These are phyloP conservation scores for Calocybe indica DNA, from an alignment of 768 basidiomycete species.

Conservation along the genomic window DNA sequence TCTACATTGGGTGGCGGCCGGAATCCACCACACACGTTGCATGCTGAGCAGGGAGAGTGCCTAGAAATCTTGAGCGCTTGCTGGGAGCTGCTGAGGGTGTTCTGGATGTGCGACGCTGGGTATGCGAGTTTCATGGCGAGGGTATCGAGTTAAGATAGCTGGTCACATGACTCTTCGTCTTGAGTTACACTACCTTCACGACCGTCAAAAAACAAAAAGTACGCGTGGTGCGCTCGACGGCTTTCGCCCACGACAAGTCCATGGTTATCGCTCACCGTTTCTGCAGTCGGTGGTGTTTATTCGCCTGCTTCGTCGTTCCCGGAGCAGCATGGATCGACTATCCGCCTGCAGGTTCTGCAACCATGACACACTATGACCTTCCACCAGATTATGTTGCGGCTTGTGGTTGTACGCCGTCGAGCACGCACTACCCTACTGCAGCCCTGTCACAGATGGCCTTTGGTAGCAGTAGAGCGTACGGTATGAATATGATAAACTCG, in stretches of 20 bases:
- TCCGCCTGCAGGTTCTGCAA: constrained; percentile 55
- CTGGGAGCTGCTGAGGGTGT: constrained; percentile 41
- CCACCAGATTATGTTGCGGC: constrained; percentile 55
- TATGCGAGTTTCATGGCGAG: constrained; percentile 61
- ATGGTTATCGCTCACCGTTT: no score
- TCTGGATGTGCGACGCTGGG: constrained; percentile 51
- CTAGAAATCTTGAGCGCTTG: constrained; percentile 77
- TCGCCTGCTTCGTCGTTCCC: no score
- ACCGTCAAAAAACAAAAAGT: no score
- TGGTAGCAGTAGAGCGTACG: constrained; percentile 66
- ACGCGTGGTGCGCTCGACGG: no score
- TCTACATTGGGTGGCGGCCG: constrained; percentile 55
- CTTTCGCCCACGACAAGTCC: no score
- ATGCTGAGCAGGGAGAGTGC: constrained; percentile 66
- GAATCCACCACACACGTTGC: constrained; percentile 63
- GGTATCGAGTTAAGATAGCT: neutral
- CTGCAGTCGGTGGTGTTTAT: no score
- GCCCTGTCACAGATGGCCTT: constrained; percentile 78
- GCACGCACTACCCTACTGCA: constrained; percentile 72
- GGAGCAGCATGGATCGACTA: constrained; percentile 56
- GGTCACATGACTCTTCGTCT: neutral
- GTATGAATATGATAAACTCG: constrained; percentile 18
- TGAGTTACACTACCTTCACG: no score
- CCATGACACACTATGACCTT: constrained; percentile 72
- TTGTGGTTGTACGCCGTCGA: constrained; percentile 69